These are phyloP conservation scores for Smittium mucronatum DNA, from an alignment of 371 early-diverging fungal genomes.

Conservation along the genomic window DNA sequence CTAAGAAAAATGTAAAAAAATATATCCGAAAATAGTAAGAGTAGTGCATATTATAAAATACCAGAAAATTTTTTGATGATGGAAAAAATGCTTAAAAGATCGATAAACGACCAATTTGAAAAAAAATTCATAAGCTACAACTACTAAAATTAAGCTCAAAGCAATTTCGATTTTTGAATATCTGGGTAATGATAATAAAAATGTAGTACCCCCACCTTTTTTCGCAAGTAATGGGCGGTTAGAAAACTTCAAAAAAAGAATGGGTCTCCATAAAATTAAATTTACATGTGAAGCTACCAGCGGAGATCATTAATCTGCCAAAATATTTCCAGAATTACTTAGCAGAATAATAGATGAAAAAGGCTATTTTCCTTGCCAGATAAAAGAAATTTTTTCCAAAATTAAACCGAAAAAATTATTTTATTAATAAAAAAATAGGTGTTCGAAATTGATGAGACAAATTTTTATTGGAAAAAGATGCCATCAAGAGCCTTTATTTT, in stretches of 20 bases:
- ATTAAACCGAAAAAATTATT: neutral
- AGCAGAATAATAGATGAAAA: neutral
- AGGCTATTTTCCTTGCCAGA: neutral
- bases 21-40: neutral
- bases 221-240: neutral
- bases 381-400: neutral
- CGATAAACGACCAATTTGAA: neutral
- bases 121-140: neutral
- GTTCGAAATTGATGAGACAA: neutral
- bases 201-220: neutral
- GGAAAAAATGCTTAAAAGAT: neutral
- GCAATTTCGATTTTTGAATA: neutral
- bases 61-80: neutral
- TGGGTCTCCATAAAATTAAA: neutral
- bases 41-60: neutral
- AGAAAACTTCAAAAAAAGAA: neutral
- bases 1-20: neutral
- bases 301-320: neutral
- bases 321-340: neutral
- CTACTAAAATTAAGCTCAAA: neutral
- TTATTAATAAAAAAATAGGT: neutral
- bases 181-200: neutral
- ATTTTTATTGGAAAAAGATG: neutral
- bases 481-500: neutral
- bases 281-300: neutral